Evolutionary conservation across 1,139 yeast species (phyloP).

Genomic region (Diutina siamensis): DNA sequence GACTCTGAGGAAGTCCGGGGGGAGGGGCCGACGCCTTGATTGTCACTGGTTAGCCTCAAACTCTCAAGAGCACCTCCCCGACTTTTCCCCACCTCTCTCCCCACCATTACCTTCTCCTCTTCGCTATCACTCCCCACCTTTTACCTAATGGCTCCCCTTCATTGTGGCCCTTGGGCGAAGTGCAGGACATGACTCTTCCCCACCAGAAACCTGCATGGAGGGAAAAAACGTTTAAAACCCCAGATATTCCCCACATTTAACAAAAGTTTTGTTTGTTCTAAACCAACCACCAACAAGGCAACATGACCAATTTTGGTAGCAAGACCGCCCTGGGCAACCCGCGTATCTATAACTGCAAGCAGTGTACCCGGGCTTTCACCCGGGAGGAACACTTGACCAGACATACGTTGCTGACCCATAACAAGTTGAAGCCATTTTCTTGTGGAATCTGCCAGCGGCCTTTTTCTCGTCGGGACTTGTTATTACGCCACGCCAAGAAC

Average conservation of each 20-base stretch:
- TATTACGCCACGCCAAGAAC: constrained; percentile 22
- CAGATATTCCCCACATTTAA: constrained; percentile 6
- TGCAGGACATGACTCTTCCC: not conserved
- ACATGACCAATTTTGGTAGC: constrained; percentile 16
- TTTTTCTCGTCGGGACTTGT: constrained; percentile 20
- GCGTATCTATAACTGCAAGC: constrained; percentile 29
- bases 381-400: constrained; percentile 38
- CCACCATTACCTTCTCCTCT: not conserved
- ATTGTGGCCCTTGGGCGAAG: not conserved
- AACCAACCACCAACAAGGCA: not conserved
- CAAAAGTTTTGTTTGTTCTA: too few relatives aligned
- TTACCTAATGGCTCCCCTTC: not conserved
- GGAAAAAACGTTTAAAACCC: constrained; percentile 4
- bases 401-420: constrained; percentile 34
- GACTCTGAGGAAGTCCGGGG: not conserved
- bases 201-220: not conserved
- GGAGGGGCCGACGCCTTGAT: not conserved
- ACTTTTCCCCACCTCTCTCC: too few relatives aligned
- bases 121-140: not conserved
- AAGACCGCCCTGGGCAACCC: constrained; percentile 37
- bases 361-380: constrained; percentile 36
- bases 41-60: not conserved
- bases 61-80: not conserved
- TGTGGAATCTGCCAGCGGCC: constrained; percentile 23
- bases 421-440: constrained; percentile 33